Conservation (phyloP, 2,329 filamentous ascomycete species). For the Cercospora sp. region DNA sequence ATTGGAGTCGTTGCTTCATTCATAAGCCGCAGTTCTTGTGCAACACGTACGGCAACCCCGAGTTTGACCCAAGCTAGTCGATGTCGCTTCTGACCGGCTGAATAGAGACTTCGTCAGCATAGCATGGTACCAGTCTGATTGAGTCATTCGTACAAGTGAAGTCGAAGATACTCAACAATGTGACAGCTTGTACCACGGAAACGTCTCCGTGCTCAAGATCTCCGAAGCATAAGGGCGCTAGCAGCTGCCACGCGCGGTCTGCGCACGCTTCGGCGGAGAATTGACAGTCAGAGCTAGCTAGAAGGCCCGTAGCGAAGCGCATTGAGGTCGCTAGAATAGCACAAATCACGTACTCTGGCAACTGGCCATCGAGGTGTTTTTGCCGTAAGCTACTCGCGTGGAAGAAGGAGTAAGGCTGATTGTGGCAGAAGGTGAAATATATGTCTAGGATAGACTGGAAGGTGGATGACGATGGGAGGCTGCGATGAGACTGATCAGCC, state of each 20-base stretch:
- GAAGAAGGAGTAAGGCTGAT: conserved; percentile 10
- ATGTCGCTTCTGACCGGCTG: neutral
- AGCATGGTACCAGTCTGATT: neutral
- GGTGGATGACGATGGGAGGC: neutral
- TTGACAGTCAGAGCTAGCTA: neutral
- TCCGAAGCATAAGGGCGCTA: neutral
- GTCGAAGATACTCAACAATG: neutral
- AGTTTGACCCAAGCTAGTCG: conserved; percentile 4
- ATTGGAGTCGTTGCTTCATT: neutral
- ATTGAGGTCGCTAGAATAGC: neutral
- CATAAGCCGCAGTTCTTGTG: conserved; percentile 5
- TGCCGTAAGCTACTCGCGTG: neutral
- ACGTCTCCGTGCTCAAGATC: neutral
- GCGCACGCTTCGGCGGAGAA: neutral
- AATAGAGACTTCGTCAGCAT: neutral
- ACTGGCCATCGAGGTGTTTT: neutral
- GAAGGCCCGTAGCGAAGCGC: neutral
- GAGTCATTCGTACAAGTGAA: neutral
- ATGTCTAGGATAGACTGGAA: neutral
- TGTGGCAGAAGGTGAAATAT: conserved; percentile 9
- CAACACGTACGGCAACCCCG: conserved; percentile 2
- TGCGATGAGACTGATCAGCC: neutral
- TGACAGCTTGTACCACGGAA: neutral
- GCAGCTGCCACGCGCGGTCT: neutral
- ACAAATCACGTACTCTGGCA: neutral